Evolutionary conservation across 768 basidiomycete species (phyloP).

Genomic region (Amanita thiersii): DNA sequence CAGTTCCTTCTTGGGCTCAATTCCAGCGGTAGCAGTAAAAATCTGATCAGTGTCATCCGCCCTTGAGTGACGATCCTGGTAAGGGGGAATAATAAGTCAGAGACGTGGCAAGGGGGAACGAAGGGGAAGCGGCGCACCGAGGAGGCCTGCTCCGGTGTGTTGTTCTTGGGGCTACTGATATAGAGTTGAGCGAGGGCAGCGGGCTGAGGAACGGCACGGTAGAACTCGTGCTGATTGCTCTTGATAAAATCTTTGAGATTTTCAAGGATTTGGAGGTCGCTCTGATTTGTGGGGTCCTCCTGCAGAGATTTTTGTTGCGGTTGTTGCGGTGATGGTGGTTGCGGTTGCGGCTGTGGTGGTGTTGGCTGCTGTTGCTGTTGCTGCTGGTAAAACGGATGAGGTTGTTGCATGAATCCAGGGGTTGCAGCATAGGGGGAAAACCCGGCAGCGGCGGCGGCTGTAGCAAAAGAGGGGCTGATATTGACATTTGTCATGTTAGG

Average conservation of each 20-base stretch:
- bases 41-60: slow-evolving; percentile 16
- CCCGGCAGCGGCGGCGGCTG: slow-evolving; percentile 13
- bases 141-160: slow-evolving; percentile 11
- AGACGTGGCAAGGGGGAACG: slow-evolving; percentile 17
- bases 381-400: slow-evolving; percentile 12
- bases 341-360: slow-evolving; percentile 18
- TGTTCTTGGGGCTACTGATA: slow-evolving; percentile 36
- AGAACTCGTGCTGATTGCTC: slow-evolving; percentile 64
- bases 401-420: slow-evolving; percentile 11
- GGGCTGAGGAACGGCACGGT: slow-evolving; percentile 58
- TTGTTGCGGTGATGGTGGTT: slow-evolving; percentile 10
- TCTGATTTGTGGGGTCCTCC: slow-evolving; percentile 38
- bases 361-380: slow-evolving; percentile 8
- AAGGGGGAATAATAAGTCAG: slow-evolving; percentile 17
- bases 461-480: slow-evolving; percentile 13
- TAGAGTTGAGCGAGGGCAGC: slow-evolving; percentile 56
- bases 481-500: slow-evolving; percentile 25
- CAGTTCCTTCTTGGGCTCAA: slow-evolving; percentile 15
- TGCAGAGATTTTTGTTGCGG: slow-evolving; percentile 11
- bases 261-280: slow-evolving; percentile 68
- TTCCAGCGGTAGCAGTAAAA: slow-evolving; percentile 21
- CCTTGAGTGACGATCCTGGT: slow-evolving; percentile 21
- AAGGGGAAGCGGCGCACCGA: slow-evolving; percentile 12
- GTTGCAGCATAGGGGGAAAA: slow-evolving; percentile 7
- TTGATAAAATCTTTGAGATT: slow-evolving; percentile 69